Evolutionary conservation across 1,284 basidiomycete species (phyloP).

Genomic region (Uromyces viciae-fabae): DNA sequence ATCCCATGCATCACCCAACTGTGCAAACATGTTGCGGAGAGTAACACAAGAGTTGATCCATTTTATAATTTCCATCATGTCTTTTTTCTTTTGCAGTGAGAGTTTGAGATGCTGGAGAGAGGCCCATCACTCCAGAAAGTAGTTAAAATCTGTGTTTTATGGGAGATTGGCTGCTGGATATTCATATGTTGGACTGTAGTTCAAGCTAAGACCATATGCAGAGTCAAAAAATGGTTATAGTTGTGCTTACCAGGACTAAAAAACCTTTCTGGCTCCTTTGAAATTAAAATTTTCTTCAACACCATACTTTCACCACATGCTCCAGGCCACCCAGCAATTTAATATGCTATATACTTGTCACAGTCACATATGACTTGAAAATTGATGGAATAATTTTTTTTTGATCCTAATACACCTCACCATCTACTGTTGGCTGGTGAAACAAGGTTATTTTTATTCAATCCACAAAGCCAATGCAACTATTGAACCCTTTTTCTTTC

Average conservation of each 20-base stretch:
- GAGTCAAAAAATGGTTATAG: not conserved
- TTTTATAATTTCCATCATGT: not conserved
- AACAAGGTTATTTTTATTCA: not conserved
- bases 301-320: not conserved
- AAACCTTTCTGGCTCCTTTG: not conserved
- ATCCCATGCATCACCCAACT: slow-evolving; percentile 11
- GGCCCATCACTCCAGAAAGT: too few species aligned
- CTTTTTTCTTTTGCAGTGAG: too few species aligned
- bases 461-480: slow-evolving; percentile 15
- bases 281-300: slow-evolving; percentile 2
- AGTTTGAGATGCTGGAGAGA: too few species aligned
- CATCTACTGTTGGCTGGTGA: not conserved
- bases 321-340: not conserved
- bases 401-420: slow-evolving; percentile 14
- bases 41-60: slow-evolving; percentile 10
- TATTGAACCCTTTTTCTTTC: not conserved
- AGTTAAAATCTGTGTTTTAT: too few species aligned
- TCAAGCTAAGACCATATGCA: not conserved
- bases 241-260: not conserved
- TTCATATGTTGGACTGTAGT: not conserved
- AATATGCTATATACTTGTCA: not conserved
- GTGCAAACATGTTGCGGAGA: slow-evolving; percentile 9
- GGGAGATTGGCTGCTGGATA: too few species aligned
- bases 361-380: slow-evolving; percentile 21
- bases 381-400: slow-evolving; percentile 21